These are phyloP conservation scores for Ogataea methylovora DNA, from an alignment of 805 yeast genomes.

Conservation along the genomic window DNA sequence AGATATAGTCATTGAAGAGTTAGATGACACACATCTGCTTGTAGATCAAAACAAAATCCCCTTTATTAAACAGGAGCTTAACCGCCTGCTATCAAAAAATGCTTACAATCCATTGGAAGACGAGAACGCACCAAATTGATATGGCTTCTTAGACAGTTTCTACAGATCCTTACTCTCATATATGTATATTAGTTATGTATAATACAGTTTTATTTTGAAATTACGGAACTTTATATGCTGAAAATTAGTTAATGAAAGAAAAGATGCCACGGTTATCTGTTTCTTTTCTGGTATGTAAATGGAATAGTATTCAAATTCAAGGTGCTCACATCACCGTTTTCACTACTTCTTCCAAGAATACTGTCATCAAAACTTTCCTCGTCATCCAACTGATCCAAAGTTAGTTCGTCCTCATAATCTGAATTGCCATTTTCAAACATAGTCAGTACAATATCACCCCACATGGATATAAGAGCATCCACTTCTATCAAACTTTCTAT, in stretches of 20 bases:
- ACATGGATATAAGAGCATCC: slow-evolving; percentile 42
- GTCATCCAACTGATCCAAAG: background rate
- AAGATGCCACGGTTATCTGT: too few species aligned
- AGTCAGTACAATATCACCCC: slow-evolving; percentile 26
- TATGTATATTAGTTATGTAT: too few species aligned
- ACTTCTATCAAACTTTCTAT: slow-evolving; percentile 52
- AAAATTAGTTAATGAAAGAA: too few species aligned
- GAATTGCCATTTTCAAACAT: slow-evolving; percentile 19
- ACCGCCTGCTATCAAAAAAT: slow-evolving; percentile 68
- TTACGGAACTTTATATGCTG: too few species aligned
- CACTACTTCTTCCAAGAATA: too few species aligned
- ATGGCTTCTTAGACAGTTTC: too few species aligned
- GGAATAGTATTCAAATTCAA: too few species aligned
- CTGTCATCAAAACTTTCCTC: too few species aligned
- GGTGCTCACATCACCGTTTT: too few species aligned
- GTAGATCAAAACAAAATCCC: slow-evolving; percentile 74
- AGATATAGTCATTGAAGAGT: slow-evolving; percentile 67
- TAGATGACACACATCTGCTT: slow-evolving; percentile 86
- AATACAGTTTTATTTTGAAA: too few species aligned
- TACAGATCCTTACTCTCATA: too few species aligned
- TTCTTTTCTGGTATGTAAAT: too few species aligned
- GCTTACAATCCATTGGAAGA: slow-evolving; percentile 80
- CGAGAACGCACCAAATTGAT: slow-evolving; percentile 40
- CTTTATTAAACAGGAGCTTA: slow-evolving; percentile 70
- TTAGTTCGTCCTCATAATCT: slow-evolving; percentile 8